phyloP scores from a whole-genome alignment of 2,329 filamentous ascomycete species.

The Aureobasidium namibiae region DNA sequence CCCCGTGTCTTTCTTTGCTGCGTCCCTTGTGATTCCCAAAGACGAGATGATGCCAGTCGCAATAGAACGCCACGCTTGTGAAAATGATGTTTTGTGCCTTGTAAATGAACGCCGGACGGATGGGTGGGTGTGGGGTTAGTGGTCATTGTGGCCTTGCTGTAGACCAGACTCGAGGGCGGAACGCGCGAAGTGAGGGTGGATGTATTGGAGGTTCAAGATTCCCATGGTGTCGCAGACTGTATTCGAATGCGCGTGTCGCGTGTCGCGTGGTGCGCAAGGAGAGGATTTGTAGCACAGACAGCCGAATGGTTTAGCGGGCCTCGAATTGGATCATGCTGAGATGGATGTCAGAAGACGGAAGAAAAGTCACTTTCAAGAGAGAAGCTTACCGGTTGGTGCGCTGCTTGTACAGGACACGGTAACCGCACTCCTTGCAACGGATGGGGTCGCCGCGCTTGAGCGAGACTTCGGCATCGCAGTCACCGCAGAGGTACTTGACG shows the following conservation, averaged over 20 bases:
- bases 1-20: background rate
- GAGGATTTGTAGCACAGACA: background rate
- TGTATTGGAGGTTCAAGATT: background rate
- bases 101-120: background rate
- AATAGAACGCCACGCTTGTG: conserved; percentile 7
- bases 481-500: conserved; percentile 58
- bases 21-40: background rate
- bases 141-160: background rate
- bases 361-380: background rate
- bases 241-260: background rate
- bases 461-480: conserved; percentile 70
- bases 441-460: conserved; percentile 74
- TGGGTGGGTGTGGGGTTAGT: background rate
- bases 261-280: background rate
- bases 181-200: background rate
- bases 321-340: conserved; percentile 96
- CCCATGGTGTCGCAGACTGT: background rate
- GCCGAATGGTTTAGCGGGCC: conserved; percentile 54
- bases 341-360: background rate
- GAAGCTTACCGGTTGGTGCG: conserved; percentile 80
- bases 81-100: background rate
- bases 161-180: background rate
- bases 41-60: background rate
- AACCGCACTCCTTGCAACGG: conserved; percentile 85
- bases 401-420: conserved; percentile 95